Evolutionary conservation across 2,329 filamentous ascomycete genomes (phyloP).

Genomic region (Xylariales sp.): DNA sequence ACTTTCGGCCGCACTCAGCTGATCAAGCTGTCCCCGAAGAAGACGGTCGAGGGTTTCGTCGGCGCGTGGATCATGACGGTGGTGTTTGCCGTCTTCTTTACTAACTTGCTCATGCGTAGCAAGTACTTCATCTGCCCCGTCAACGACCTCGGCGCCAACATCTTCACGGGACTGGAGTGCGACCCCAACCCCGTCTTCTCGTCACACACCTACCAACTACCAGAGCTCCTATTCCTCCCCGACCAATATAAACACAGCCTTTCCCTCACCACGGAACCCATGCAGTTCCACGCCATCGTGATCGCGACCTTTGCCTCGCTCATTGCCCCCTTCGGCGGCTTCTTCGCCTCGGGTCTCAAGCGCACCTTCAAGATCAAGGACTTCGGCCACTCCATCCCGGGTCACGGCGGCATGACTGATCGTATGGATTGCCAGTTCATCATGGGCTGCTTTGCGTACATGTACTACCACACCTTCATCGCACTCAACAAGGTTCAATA

Average conservation of each 20-base stretch:
- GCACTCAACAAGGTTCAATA: slow-evolving; percentile 81
- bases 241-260: slow-evolving; percentile 31
- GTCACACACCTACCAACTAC: slow-evolving; percentile 47
- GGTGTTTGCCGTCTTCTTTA: slow-evolving; percentile 75
- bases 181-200: slow-evolving; percentile 89
- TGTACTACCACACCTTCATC: slow-evolving; percentile 98
- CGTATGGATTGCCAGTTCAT: slow-evolving; percentile 99
- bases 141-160: slow-evolving; percentile 89
- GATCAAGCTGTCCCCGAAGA: slow-evolving; percentile 97
- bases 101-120: slow-evolving; percentile 80
- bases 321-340: slow-evolving; percentile 95
- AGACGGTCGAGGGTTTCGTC: slow-evolving; percentile 96
- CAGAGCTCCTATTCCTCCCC: slow-evolving; percentile 52
- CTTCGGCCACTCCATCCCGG: slow-evolving; percentile 96
- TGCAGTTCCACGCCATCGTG: slow-evolving; percentile 88
- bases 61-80: slow-evolving; percentile 96
- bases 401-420: slow-evolving; percentile 96
- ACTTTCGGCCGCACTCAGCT: slow-evolving; percentile 94
- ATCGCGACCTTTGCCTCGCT: slow-evolving; percentile 93
- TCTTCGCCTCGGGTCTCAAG: slow-evolving; percentile 97
- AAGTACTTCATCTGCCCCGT: slow-evolving; percentile 99
- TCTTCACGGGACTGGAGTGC: slow-evolving; percentile 87
- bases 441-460: slow-evolving; percentile 97
- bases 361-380: slow-evolving; percentile 99
- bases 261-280: slow-evolving; percentile 73